Base-by-base conservation (phyloP, 1,284 basidiomycete species). In the Rhodofomes roseus region DNA sequence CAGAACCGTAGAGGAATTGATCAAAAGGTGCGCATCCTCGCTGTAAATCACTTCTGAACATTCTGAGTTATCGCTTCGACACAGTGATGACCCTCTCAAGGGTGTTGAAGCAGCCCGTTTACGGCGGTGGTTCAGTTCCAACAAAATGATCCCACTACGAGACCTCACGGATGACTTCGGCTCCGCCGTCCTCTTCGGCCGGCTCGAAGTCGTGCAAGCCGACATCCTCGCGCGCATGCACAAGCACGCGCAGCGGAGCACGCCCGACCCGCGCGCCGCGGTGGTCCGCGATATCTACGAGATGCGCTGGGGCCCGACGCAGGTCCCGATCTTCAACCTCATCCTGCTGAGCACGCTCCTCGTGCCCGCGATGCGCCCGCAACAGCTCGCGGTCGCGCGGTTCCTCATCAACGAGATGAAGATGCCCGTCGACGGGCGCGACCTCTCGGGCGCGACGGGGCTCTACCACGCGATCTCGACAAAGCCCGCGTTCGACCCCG, bases 391-490 rank as follows among this genome's bases (percentile, higher is more conserved):
- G 4, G 67, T 79, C 29, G 74, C 73, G 4, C 67, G 68, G 8
- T 79, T 73, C 65, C 68, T 77, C 40, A 72, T 75, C 52, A 23
- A 69, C 20, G 66, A 66, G n/a, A 27, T 46, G 5, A 71, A 74
- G 54, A 73, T 79, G 0, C 73, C 75, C 14, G 73, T 77, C 8
- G 71, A 79, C 57, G 74, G 71, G 9, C 65, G 54, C 18, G 77
- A 79, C 63, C 58, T 77, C 14, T 77, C 77, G 0, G 79, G 77
- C 6, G 73, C 77, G 6, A 73, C 72, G 2, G 76, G 77, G 11
- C 59, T 80, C 7, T 71, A 73, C n/a, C 76, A 78, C 64, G 68
- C 73, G 14, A 72, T 79, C 55, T 76, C 75, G 16, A 79, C 75
- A 11, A 76, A 78, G 62, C 77, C 77, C 2, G 61, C 68, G 1